Evolutionary conservation across 345 rosid genomes (phyloP).

Genomic region (Dovyalis caffra): DNA sequence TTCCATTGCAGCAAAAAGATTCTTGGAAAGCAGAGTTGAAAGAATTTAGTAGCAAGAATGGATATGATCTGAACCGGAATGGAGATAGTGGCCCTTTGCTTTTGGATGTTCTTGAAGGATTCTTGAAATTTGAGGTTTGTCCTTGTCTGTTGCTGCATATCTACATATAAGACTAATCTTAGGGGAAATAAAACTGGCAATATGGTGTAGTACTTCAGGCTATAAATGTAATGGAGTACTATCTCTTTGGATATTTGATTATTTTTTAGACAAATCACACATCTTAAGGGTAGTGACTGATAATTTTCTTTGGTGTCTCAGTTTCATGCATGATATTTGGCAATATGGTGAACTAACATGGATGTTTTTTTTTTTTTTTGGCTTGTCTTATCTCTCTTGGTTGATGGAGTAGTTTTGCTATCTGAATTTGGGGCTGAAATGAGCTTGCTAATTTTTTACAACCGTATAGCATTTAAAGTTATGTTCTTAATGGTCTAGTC

Average conservation of each 20-base stretch:
- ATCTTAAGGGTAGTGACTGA: not conserved
- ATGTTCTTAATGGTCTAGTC: not conserved
- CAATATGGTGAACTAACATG: not conserved
- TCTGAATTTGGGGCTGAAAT: not conserved
- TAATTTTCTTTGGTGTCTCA: not conserved
- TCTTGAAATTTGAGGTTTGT: constrained; percentile 76
- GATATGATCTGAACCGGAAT: constrained; percentile 77
- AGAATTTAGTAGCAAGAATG: constrained; percentile 78
- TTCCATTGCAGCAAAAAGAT: constrained; percentile 70
- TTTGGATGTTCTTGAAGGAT: constrained; percentile 89
- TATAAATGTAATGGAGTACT: not conserved
- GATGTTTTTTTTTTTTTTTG: not conserved
- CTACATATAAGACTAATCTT: not conserved
- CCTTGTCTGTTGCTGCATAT: not conserved
- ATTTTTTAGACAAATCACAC: not conserved
- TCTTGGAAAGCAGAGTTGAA: constrained; percentile 82
- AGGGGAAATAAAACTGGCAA: constrained; percentile 5
- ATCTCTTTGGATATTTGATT: not conserved
- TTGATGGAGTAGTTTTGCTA: not conserved
- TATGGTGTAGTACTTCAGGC: not conserved
- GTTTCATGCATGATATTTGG: not conserved
- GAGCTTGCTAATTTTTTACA: not conserved
- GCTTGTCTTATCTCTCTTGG: not conserved
- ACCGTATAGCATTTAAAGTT: not conserved
- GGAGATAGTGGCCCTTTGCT: constrained; percentile 86